These are phyloP conservation scores for Mucor velutinosus DNA, from an alignment of 371 early-diverging fungal species.

Conservation along the genomic window DNA sequence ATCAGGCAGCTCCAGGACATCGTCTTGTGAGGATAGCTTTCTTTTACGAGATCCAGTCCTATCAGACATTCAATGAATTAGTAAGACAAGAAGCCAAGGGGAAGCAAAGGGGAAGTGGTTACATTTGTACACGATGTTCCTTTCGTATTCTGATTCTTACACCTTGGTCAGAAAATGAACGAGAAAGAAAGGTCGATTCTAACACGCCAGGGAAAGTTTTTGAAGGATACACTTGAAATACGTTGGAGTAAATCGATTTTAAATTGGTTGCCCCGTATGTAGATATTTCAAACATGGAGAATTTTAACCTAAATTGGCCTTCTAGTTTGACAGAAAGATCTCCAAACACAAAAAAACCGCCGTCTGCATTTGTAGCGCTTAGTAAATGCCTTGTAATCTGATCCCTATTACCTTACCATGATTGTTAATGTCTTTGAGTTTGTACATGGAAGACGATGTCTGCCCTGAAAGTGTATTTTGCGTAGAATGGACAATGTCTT, in stretches of 20 bases:
- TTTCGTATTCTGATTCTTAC: conserved; percentile 85
- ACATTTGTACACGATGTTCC: conserved; percentile 42
- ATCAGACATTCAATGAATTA: neutral
- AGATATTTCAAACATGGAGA: conserved; percentile 79
- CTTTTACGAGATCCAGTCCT: conserved; percentile 23
- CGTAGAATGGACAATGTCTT: conserved; percentile 19
- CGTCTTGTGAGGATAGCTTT: conserved; percentile 20
- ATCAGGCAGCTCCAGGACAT: conserved; percentile 7
- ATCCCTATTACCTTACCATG: conserved; percentile 51
- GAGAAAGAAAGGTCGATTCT: conserved; percentile 82
- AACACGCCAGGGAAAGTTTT: conserved; percentile 89
- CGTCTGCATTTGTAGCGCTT: conserved; percentile 45
- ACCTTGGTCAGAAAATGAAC: conserved; percentile 90
- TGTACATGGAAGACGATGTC: conserved; percentile 82
- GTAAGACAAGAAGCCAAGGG: neutral
- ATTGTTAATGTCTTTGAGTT: conserved; percentile 78
- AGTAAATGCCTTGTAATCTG: neutral
- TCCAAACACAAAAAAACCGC: conserved; percentile 91
- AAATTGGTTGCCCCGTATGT: conserved; percentile 37
- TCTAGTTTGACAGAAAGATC: conserved; percentile 87
- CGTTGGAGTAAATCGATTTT: conserved; percentile 66
- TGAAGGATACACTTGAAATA: conserved; percentile 80
- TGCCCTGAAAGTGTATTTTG: conserved; percentile 62
- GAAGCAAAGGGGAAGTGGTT: neutral
- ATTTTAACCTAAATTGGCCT: conserved; percentile 80